Conservation (phyloP, 352 stramenopile species). For the Pythium aristosporum region DNA sequence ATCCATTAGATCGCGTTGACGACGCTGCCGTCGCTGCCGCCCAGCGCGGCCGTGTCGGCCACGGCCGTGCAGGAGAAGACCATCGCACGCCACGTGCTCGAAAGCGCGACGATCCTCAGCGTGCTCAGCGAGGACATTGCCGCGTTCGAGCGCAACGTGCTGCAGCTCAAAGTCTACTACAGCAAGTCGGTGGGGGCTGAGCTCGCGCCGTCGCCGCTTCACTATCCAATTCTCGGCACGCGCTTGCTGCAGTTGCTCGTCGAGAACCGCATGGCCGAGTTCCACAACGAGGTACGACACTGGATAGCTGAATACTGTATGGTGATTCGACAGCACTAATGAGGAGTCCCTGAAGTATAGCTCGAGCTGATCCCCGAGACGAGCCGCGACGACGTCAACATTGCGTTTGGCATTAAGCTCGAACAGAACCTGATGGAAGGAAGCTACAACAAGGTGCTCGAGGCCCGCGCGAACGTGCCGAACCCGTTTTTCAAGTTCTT, state of each 20-base stretch:
- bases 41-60: conserved; percentile 46
- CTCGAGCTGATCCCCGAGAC: conserved; percentile 86
- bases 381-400: conserved; percentile 80
- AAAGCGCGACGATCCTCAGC: conserved; percentile 88
- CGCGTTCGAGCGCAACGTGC: conserved; percentile 86
- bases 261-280: conserved; percentile 92
- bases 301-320: not conserved
- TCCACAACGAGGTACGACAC: conserved; percentile 82
- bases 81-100: conserved; percentile 84
- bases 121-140: conserved; percentile 83
- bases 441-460: conserved; percentile 93
- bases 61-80: conserved; percentile 66
- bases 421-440: conserved; percentile 93
- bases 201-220: conserved; percentile 66
- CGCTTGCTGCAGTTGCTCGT: conserved; percentile 89
- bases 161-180: conserved; percentile 90
- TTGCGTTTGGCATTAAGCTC: conserved; percentile 88
- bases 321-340: not conserved
- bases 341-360: conserved; percentile 17
- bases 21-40: conserved; percentile 79
- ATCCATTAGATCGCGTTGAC: conserved; percentile 78
- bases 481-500: conserved; percentile 94
- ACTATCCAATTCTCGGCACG: conserved; percentile 87
- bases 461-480: conserved; percentile 85
- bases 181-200: conserved; percentile 33